Conservation (phyloP, 345 rosid genomes). For the Citrus maxima region DNA sequence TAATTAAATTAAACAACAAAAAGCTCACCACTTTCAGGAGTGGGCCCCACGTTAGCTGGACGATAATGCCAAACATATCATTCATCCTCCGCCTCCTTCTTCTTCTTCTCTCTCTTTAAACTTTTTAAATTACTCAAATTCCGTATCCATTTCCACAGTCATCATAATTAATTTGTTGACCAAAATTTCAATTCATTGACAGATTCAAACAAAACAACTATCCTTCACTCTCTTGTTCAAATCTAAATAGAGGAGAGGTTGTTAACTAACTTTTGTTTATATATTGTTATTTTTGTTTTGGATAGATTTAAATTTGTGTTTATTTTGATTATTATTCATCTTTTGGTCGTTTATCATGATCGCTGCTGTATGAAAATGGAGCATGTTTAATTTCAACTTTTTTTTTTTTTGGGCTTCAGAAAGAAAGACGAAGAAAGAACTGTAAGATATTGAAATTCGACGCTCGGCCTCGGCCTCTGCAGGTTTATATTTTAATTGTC, state of each 20-base stretch:
- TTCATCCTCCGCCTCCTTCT: too few species aligned
- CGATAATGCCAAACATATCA: neutral
- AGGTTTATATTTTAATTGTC: neutral
- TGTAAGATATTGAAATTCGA: neutral
- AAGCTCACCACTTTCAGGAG: neutral
- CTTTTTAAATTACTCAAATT: neutral
- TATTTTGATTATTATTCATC: too few species aligned
- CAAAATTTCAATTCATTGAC: neutral
- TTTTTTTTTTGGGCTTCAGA: neutral
- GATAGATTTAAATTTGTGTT: neutral
- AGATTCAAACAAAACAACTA: neutral
- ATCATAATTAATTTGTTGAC: neutral
- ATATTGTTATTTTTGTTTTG: neutral
- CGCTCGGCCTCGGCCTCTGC: neutral
- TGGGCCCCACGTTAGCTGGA: conserved; percentile 22
- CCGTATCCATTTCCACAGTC: neutral
- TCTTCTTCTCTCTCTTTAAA: neutral
- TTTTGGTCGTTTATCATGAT: neutral
- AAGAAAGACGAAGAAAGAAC: neutral
- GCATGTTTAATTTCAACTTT: neutral
- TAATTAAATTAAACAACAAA: too few species aligned
- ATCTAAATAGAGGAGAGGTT: neutral
- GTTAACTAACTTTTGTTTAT: neutral
- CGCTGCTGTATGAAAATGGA: neutral
- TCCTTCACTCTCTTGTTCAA: neutral